Conservation (phyloP, 164 flowering plant species). For the Magnolia kwangsiensis region DNA sequence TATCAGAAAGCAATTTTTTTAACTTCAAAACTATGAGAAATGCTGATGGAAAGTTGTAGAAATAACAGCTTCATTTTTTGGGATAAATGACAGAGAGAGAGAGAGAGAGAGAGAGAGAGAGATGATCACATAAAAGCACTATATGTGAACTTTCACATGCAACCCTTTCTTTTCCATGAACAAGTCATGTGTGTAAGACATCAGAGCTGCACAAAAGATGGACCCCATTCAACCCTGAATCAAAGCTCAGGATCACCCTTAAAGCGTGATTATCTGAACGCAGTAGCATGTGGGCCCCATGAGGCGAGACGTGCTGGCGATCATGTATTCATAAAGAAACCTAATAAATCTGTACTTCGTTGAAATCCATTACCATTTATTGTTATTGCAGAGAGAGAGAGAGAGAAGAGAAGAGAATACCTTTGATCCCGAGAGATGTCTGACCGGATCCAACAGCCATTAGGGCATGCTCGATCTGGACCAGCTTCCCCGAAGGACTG, state of each 20-base stretch:
- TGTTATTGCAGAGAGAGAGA: not conserved
- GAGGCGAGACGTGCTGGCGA: too few relatives aligned
- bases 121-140: not conserved
- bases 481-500: constrained; percentile 99
- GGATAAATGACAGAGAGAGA: too few relatives aligned
- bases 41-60: not conserved
- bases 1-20: not conserved
- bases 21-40: not conserved
- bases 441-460: constrained; percentile 99
- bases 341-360: not conserved
- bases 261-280: not conserved
- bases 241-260: not conserved
- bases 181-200: not conserved
- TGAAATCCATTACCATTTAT: not conserved
- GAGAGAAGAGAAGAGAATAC: constrained; percentile 26
- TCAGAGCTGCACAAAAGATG: not conserved
- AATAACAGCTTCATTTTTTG: not conserved
- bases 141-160: not conserved
- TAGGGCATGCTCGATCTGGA: constrained; percentile 95
- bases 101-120: too few relatives aligned
- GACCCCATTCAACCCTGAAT: not conserved
- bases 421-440: constrained; percentile 95
- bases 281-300: not conserved
- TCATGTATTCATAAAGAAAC: not conserved
- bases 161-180: not conserved